A percentile compares a stretch with the other conserved stretches of the same genome.
phyloP scores from a whole-genome alignment of 176 grass and related monocot species.

The Hyparrhenia diplandra region DNA sequence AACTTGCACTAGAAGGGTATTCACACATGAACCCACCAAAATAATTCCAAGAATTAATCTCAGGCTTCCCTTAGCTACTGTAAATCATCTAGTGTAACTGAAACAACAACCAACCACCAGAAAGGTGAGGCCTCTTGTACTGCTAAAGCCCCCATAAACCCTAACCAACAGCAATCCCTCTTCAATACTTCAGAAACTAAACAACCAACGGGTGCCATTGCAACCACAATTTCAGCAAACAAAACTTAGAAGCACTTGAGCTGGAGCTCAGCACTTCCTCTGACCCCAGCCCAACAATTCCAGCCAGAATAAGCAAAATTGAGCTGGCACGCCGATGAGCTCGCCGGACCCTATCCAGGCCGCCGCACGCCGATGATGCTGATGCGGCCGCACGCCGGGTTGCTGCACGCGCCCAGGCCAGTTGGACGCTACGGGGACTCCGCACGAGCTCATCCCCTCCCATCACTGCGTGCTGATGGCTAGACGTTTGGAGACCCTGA shows the following conservation, averaged over 20 bases:
- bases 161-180: not conserved
- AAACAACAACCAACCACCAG: slow-evolving; percentile 3
- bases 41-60: not conserved
- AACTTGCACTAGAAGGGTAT: not conserved
- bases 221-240: not conserved
- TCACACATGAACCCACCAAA: too few relatives aligned
- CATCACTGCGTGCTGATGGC: too few relatives aligned
- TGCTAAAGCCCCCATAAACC: slow-evolving; percentile 10
- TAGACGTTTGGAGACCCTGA: too few relatives aligned
- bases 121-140: not conserved
- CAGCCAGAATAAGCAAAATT: not conserved
- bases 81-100: not conserved
- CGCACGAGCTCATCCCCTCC: too few relatives aligned
- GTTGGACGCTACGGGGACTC: too few relatives aligned
- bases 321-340: not conserved
- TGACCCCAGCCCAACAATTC: not conserved
- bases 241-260: not conserved
- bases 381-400: too few relatives aligned
- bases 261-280: not conserved
- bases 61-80: not conserved
- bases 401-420: too few relatives aligned
- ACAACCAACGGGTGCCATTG: slow-evolving; percentile 6
- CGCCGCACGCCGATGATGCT: too few relatives aligned
- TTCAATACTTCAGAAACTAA: not conserved
- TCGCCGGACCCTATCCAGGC: not conserved